Evolutionary conservation across 108 stramenopile genomes (phyloP).

Genomic region (Conticribra guillardii): DNA sequence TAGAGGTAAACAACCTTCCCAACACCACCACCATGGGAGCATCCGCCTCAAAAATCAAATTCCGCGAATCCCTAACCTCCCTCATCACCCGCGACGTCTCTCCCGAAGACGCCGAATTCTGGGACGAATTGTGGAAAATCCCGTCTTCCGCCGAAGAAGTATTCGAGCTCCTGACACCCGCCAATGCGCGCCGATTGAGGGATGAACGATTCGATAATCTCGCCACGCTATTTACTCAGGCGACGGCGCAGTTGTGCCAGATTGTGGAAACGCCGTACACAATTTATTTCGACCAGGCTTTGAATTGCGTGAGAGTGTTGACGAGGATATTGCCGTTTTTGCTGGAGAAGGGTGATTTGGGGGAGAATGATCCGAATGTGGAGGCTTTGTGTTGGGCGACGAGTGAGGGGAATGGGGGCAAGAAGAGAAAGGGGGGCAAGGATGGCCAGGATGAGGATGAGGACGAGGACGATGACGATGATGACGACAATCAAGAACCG

Average conservation of each 20-base stretch:
- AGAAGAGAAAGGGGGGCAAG: not conserved
- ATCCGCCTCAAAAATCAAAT: constrained; percentile 88
- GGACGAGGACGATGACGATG: constrained; percentile 8
- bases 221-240: constrained; percentile 90
- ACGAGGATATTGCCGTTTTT: constrained; percentile 92
- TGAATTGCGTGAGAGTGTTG: constrained; percentile 92
- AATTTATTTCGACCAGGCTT: constrained; percentile 93
- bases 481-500: constrained; percentile 83
- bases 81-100: constrained; percentile 78
- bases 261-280: constrained; percentile 95
- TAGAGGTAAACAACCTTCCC: no score
- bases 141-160: constrained; percentile 84
- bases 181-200: constrained; percentile 63
- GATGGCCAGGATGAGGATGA: constrained; percentile 12
- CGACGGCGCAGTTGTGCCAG: constrained; percentile 93
- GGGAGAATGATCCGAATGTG: constrained; percentile 74
- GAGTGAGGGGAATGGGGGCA: constrained; percentile 26
- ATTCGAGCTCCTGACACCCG: constrained; percentile 88
- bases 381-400: constrained; percentile 85
- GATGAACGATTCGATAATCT: constrained; percentile 87
- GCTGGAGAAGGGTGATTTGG: constrained; percentile 88
- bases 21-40: constrained; percentile 95
- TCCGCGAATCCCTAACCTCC: constrained; percentile 76
- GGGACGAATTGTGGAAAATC: constrained; percentile 95
- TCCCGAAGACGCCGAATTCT: constrained; percentile 89